phyloP scores from a whole-genome alignment of 495 filamentous ascomycete genomes.

The Podospora pseudoanserina region DNA sequence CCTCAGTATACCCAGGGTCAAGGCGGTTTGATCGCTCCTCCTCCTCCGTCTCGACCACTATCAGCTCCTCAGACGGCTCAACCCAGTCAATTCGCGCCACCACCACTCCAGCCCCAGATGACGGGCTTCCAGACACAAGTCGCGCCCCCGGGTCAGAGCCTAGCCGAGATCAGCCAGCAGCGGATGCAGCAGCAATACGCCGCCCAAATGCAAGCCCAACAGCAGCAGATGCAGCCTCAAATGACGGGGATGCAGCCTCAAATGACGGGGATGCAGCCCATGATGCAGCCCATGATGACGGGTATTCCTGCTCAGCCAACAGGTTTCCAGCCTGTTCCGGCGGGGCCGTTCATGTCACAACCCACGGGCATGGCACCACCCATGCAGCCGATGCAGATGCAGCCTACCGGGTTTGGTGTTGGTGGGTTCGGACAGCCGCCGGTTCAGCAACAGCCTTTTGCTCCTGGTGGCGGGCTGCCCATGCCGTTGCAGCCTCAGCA shows the following conservation, averaged over 20 bases:
- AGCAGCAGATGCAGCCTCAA: conserved; percentile 25
- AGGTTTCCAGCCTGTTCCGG: conserved; percentile 1
- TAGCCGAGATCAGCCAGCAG: conserved; percentile 67
- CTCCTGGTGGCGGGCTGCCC: conserved; percentile 42
- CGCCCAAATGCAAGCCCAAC: conserved; percentile 31
- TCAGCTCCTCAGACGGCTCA: conserved; percentile 87
- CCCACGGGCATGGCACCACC: conserved; percentile 6
- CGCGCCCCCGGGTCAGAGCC: conserved; percentile 70
- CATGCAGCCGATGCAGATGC: conserved; percentile 51
- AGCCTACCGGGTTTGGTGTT: conserved; percentile 62
- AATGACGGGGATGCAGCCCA: conserved; percentile 27
- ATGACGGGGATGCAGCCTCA: conserved; percentile 29
- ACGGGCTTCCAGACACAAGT: conserved; percentile 66
- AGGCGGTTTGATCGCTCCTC: conserved; percentile 67
- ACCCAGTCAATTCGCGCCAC: conserved; percentile 66
- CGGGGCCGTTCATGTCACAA: conserved; percentile 6
- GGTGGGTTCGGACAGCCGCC: conserved; percentile 52
- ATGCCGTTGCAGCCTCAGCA: conserved; percentile 49
- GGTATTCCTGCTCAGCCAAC: conserved; percentile 50
- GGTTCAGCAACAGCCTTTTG: conserved; percentile 50
- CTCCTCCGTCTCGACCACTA: conserved; percentile 77
- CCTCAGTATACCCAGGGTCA: conserved; percentile 57
- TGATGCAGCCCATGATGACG: conserved; percentile 30
- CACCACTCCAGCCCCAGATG: conserved; percentile 77
- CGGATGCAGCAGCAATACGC: conserved; percentile 57